Evolutionary conservation across 164 flowering plant genomes (phyloP), one percentile per base, ranked within the genome.

Genomic region (Chloranthus sessilifolius): DNA sequence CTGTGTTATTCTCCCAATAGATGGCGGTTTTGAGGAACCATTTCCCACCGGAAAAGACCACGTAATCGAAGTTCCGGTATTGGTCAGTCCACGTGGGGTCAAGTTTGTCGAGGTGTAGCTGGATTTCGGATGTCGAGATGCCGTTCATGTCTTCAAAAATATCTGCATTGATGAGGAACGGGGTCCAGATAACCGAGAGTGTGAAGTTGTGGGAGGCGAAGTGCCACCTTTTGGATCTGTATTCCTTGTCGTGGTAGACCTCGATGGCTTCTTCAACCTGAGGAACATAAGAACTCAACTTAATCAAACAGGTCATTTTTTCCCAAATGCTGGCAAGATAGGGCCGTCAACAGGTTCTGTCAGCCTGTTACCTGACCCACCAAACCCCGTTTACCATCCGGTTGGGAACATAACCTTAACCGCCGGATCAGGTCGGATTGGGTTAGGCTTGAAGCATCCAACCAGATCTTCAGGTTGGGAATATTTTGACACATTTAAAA

Each of bases 21-120:
- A 92, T 67, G 24, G 94, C 77, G 15, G 86, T 58, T 61, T 88
- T 88, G 41, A 85, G 78, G 53, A 78, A 92, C 98, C 98, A 92
- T 70, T 92, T 78, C 25, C 98, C 98, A 8, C 74, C 85, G 1
- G 95, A 76, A 53, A 88, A 68, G 10, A 79, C 60, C 39, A 75
- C 53, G 67, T 79, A 85, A 59, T 92, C 81, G 16, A 79, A 61
- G 52, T 48, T 65, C n/a, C 53, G 54, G 60, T 46, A 83, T 25
- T 64, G 57, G 34, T 62, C 51, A 0, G 62, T 67, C 98, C 98
- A 92, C 35, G 61, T 65, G 26, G 56, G 51, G 51, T 92, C 95
- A 3, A 79, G 79, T 31, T 71, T 49, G 59, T 88, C 98, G 1
- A 88, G 70, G 51, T 83, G 78, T 35, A 91, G 78, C 64, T 85